Conservation (phyloP, 2,329 filamentous ascomycete genomes). For the Leptographium procerum region DNA sequence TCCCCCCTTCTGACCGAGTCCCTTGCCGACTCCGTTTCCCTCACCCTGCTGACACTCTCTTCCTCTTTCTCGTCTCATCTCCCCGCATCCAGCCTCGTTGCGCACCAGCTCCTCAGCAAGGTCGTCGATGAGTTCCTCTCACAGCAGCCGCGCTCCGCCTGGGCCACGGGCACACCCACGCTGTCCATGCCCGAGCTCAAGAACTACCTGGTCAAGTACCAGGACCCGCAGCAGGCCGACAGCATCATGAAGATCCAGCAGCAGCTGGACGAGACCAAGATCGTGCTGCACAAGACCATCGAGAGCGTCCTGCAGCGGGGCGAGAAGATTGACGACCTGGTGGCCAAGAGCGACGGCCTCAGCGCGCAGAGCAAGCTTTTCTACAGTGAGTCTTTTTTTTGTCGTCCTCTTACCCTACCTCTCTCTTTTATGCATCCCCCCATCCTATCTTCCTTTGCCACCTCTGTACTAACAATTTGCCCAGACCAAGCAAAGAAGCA, state of each 20-base stretch:
- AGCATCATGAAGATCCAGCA: conserved; percentile 93
- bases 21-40: too few relatives aligned
- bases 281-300: conserved; percentile 93
- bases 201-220: conserved; percentile 63
- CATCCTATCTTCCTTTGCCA: neutral
- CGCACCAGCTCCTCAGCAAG: conserved; percentile 79
- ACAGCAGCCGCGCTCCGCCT: conserved; percentile 54
- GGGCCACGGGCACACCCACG: conserved; percentile 33
- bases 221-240: conserved; percentile 78
- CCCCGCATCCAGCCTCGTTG: conserved; percentile 41
- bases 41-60: too few relatives aligned
- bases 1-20: too few relatives aligned
- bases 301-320: conserved; percentile 77
- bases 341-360: conserved; percentile 84
- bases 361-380: conserved; percentile 96
- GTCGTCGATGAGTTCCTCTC: conserved; percentile 77
- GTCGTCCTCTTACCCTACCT: neutral
- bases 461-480: neutral
- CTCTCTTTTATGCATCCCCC: too few relatives aligned
- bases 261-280: conserved; percentile 95
- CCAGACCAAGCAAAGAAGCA: conserved; percentile 63
- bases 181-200: conserved; percentile 54
- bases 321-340: conserved; percentile 91
- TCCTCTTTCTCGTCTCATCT: too few relatives aligned
- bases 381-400: conserved; percentile 44